phyloP scores from a whole-genome alignment of 139 green algal genomes.

The Tetradesmus lagerheimii region DNA sequence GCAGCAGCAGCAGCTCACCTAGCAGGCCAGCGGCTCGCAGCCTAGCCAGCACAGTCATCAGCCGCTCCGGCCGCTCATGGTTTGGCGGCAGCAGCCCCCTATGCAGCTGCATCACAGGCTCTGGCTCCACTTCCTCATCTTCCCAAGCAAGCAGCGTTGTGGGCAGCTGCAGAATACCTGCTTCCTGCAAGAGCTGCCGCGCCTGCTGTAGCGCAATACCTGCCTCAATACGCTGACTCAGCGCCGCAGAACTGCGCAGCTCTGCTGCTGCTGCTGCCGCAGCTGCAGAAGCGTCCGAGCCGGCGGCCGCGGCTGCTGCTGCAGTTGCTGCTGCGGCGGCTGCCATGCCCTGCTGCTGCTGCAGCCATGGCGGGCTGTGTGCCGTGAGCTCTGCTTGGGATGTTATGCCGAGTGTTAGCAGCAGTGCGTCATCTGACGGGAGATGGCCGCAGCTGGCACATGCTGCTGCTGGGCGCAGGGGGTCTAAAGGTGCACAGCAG shows the following conservation, averaged over 20 bases:
- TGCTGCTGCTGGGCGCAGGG: not conserved
- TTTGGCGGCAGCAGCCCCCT: constrained; percentile 56
- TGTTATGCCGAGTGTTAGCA: constrained; percentile 22
- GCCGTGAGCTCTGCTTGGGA: not conserved
- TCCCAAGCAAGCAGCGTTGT: constrained; percentile 53
- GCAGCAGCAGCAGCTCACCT: constrained; percentile 43
- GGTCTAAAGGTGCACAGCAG: constrained; percentile 45
- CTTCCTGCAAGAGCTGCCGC: not conserved
- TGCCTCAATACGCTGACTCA: not conserved
- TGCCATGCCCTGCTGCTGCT: constrained; percentile 5
- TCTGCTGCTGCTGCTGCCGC: not conserved
- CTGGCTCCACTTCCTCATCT: constrained; percentile 14
- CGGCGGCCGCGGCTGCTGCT: not conserved
- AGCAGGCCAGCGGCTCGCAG: constrained; percentile 63
- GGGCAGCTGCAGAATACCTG: constrained; percentile 10
- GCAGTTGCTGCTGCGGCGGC: not conserved
- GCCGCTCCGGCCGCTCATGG: constrained; percentile 74
- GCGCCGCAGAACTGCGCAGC: not conserved
- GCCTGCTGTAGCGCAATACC: constrained; percentile 9
- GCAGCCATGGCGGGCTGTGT: constrained; percentile 3
- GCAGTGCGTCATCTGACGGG: constrained; percentile 2
- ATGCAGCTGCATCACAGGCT: constrained; percentile 58
- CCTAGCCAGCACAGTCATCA: constrained; percentile 77
- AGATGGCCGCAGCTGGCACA: constrained; percentile 41
- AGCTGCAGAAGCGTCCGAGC: not conserved